Evolutionary conservation across 2,329 filamentous ascomycete genomes (phyloP).

Genomic region (Arthrobotrys megalospora): DNA sequence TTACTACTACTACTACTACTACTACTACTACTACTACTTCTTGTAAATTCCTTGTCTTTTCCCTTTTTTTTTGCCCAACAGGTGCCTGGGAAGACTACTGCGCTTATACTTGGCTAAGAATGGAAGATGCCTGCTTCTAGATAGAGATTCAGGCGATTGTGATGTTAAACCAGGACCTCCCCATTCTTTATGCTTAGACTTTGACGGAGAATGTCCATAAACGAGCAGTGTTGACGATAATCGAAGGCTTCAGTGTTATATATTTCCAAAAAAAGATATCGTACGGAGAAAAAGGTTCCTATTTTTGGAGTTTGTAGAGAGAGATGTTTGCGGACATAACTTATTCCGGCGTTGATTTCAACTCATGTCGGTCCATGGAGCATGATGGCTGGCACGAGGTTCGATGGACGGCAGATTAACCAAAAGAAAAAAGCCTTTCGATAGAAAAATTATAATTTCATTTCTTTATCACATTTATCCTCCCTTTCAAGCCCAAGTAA

Average conservation of each 20-base stretch:
- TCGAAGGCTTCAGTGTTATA: too few species aligned
- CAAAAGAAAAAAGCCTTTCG: too few species aligned
- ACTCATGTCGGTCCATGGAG: too few species aligned
- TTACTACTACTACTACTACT: conserved; percentile 20
- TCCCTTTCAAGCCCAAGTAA: neutral
- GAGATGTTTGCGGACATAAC: too few species aligned
- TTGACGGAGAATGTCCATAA: conserved; percentile 8
- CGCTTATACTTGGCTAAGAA: conserved; percentile 12
- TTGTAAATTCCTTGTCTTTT: conserved; percentile 30
- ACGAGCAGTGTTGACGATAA: neutral
- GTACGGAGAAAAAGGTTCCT: too few species aligned
- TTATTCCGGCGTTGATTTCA: too few species aligned
- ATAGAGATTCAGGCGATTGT: conserved; percentile 19
- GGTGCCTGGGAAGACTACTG: conserved; percentile 10
- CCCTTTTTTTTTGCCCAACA: conserved; percentile 6
- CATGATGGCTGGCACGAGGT: too few species aligned
- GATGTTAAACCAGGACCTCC: conserved; percentile 13
- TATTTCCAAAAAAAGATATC: too few species aligned
- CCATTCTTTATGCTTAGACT: neutral
- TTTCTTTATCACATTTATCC: conserved; percentile 19
- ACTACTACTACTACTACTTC: conserved; percentile 29
- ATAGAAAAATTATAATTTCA: conserved; percentile 1
- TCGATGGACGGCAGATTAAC: too few species aligned
- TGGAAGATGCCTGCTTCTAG: conserved; percentile 20
- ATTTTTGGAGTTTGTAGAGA: too few species aligned